Evolutionary conservation across 345 rosid species (phyloP), one percentile per base, ranked within the genome.

Genomic region (Bretschneidera sinensis): DNA sequence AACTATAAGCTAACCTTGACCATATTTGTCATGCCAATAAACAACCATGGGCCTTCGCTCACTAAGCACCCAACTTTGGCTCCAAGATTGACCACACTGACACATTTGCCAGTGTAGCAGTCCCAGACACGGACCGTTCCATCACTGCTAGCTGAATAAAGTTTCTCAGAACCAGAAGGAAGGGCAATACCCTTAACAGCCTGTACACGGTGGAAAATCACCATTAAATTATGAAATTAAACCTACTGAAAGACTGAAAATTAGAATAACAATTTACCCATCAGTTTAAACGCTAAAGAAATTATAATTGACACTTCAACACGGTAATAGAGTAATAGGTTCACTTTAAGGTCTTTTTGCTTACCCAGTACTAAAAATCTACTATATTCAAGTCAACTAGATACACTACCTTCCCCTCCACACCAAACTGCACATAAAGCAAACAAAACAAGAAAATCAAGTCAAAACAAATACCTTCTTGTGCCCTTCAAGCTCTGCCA

Each of bases 1-100:
- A 19, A 9, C 4, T 17, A 23, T 18, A 4, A 69, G 52, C 62
- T 51, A 35, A 78, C 89, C 87, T 84, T 82, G 18, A 87, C 64
- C 6, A 58, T 62, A 62, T 81, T 74, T 17, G 71, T 80, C 66
- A 87, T 61, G 70, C 88, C 88, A 28, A 78, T 59, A 57, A 87
- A 85, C 13, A 83, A 72, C 95, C 95, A 85, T 9, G 77, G 64
- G 20, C 85, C 88, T 65, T 77, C 85, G 22, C 72, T 75, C 3
- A 75, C 71, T 49, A 85, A 58, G 48, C 73, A 81, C 10, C 85
- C 84, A 61, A 81, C 76, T 70, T 71, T 76, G 2, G 70, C 78
- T 31, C 75, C 71, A 58, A 83, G 68, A 60, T 78, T 71, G 35
- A 64, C 57, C 19, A 58, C 62, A 1, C 65, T 48, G 13, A 56